Conservation (phyloP, 768 basidiomycete species). For the Boletus sp. region DNA sequence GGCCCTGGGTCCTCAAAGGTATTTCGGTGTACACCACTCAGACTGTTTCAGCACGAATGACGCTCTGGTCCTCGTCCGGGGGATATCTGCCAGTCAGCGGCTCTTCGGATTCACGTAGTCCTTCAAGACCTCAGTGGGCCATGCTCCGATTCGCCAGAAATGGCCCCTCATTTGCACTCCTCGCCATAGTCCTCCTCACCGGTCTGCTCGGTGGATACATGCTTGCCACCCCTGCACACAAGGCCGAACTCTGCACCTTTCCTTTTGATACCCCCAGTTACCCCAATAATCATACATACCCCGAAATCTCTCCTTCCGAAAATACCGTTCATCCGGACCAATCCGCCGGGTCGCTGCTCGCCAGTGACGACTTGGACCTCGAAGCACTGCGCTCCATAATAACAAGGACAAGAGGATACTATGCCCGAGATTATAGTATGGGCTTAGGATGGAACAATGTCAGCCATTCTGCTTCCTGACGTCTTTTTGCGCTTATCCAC, state of each 20-base stretch:
- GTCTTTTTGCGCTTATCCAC: neutral
- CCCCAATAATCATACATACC: neutral
- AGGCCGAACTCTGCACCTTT: constrained; percentile 16
- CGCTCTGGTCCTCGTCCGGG: constrained; percentile 3
- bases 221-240: constrained; percentile 14
- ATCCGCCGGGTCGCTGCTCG: constrained; percentile 10
- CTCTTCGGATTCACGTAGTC: constrained; percentile 5
- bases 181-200: constrained; percentile 21
- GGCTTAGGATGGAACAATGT: constrained; percentile 50
- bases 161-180: constrained; percentile 13
- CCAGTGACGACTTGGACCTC: constrained; percentile 25
- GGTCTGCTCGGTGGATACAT: constrained; percentile 28
- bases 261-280: constrained; percentile 9
- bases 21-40: neutral
- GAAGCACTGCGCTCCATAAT: constrained; percentile 35
- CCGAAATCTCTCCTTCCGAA: neutral
- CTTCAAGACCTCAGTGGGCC: constrained; percentile 4
- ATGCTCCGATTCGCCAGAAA: constrained; percentile 16
- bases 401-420: constrained; percentile 39
- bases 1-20: too few species aligned
- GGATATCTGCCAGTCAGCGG: constrained; percentile 24
- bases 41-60: constrained; percentile 1
- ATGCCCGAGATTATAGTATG: constrained; percentile 42
- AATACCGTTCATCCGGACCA: neutral
- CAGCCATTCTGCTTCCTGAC: constrained; percentile 6